Evolutionary conservation across 768 basidiomycete genomes (phyloP), one percentile per base, ranked within the genome.

Genomic region (Holtermanniella nyarrowii): DNA sequence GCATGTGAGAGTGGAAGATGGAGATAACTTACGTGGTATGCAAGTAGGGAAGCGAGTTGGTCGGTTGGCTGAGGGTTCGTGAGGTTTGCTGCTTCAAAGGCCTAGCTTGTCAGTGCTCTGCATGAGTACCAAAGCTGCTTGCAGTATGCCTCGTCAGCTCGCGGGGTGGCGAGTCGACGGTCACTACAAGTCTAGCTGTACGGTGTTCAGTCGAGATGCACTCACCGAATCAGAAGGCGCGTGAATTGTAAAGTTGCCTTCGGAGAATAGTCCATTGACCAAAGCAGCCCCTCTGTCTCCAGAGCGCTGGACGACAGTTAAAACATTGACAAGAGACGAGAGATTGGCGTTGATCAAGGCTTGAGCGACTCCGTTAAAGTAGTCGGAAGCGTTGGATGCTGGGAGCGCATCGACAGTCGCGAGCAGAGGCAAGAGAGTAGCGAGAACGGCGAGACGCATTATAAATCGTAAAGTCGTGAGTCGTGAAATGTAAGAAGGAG

Each of bases 191-290:
- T n/a, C n/a, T n/a, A 13, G 21, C 22, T 39, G n/a, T 48, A 14
- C 14, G n/a, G 26, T 48, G 20, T 18, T n/a, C 18, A 3, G 2
- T 25, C 44, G n/a, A 18, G 14, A 18, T 12, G 45, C n/a, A 16
- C 58, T 48, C 25, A 60, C 58, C n/a, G 48, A 46, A 52, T 61
- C 52, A 10, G 50, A 44, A 0, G 60, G 60, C 3, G 52, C 60
- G 42, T 56, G 58, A 25, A 61, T 37, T 1, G 60, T 61, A 41
- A 54, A 58, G 22, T 42, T 37, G 31, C 48, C 45, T 42, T 52
- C 55, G 1, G 54, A 51, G 42, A 55, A 58, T 21, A 61, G 44
- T 12, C 45, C 44, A 22, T 49, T 46, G 18, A 60, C n/a, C 10
- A 60, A 22, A 20, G 26, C 45, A 20, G 26, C 40, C 22, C 54